Conservation (phyloP, 2,329 filamentous ascomycete species). For the Aspergillus costaricaensis region DNA sequence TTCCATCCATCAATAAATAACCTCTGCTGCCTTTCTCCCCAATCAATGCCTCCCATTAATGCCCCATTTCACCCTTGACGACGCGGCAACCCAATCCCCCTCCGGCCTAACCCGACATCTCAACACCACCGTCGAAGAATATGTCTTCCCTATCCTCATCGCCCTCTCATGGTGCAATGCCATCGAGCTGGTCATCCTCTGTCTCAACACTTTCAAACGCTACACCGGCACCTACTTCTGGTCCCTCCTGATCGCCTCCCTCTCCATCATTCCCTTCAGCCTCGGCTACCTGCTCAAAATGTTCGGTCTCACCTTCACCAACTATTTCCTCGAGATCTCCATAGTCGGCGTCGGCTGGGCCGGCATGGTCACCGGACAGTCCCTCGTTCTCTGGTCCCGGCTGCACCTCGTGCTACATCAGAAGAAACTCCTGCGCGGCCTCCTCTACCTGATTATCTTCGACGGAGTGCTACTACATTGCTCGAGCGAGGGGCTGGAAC, state of each 20-base stretch:
- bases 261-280: slow-evolving; percentile 47
- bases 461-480: slow-evolving; percentile 46
- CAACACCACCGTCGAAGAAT: slow-evolving; percentile 18
- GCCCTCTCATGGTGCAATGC: slow-evolving; percentile 52
- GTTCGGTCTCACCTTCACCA: slow-evolving; percentile 37
- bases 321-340: slow-evolving; percentile 38
- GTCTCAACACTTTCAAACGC: slow-evolving; percentile 50
- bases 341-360: slow-evolving; percentile 49
- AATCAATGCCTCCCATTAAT: slow-evolving; percentile 2
- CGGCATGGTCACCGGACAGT: slow-evolving; percentile 51
- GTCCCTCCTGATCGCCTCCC: slow-evolving; percentile 46
- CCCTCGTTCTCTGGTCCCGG: slow-evolving; percentile 52
- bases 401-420: slow-evolving; percentile 49
- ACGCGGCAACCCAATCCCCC: slow-evolving; percentile 1
- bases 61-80: slow-evolving; percentile 14
- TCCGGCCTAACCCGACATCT: slow-evolving; percentile 11
- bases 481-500: slow-evolving; percentile 45
- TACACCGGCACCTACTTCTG: slow-evolving; percentile 53
- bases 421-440: slow-evolving; percentile 34
- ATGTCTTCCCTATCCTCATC: slow-evolving; percentile 43
- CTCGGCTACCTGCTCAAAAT: slow-evolving; percentile 51
- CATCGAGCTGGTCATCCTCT: slow-evolving; percentile 49
- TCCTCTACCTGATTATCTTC: slow-evolving; percentile 49
- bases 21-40: not conserved
- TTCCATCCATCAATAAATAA: not conserved